Conservation (phyloP, 2,329 filamentous ascomycete species). For the Bipolaris oryzae region DNA sequence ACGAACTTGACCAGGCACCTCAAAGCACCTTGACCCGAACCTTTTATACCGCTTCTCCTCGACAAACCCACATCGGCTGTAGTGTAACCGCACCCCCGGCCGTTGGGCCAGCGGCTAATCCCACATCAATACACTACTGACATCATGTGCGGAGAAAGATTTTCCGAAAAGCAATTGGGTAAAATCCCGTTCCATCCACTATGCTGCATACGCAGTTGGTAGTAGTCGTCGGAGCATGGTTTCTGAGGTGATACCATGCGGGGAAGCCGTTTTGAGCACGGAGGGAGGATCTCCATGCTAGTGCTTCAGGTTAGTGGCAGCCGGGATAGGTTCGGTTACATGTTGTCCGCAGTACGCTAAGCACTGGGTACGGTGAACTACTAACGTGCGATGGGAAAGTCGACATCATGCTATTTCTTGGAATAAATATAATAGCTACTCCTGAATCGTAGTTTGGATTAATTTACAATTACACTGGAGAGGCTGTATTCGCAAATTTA, state of each 20-base stretch:
- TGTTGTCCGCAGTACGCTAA: not conserved
- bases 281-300: not conserved
- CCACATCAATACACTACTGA: constrained; percentile 2
- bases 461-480: too few species aligned
- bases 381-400: not conserved
- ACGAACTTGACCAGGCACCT: not conserved
- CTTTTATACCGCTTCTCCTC: constrained; percentile 14
- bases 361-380: not conserved
- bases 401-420: not conserved
- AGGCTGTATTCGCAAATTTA: too few species aligned
- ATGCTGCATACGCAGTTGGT: not conserved
- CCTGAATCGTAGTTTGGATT: too few species aligned
- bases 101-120: not conserved
- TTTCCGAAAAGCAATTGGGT: constrained; percentile 3
- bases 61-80: constrained; percentile 1
- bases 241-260: not conserved
- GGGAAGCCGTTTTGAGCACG: not conserved
- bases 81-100: not conserved
- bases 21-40: not conserved
- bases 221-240: not conserved
- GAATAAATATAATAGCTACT: not conserved
- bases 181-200: constrained; percentile 1
- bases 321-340: not conserved
- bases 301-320: not conserved
- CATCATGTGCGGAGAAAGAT: constrained; percentile 16